A percentile compares a stretch with the other conserved stretches of the same genome.
Evolutionary conservation across 2,329 filamentous ascomycete genomes (phyloP).

Genomic region (Xylaria polymorpha): DNA sequence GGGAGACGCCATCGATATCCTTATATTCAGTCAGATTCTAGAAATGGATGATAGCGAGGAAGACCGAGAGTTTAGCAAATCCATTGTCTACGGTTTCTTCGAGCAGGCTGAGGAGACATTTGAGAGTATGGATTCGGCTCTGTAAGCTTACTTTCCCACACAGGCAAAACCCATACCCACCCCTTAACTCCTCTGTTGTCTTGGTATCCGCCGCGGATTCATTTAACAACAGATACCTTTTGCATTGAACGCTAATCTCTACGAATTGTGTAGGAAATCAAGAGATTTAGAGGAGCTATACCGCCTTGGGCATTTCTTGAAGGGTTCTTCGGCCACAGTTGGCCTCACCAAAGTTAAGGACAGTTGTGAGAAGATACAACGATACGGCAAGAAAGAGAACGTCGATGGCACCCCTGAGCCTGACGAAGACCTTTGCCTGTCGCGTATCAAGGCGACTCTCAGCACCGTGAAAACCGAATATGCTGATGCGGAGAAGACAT

Average conservation of each 20-base stretch:
- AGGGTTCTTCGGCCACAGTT: slow-evolving; percentile 94
- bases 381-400: slow-evolving; percentile 86
- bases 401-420: slow-evolving; percentile 75
- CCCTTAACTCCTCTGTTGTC: slow-evolving; percentile 24
- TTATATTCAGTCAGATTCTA: slow-evolving; percentile 92
- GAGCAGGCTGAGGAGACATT: slow-evolving; percentile 91
- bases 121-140: slow-evolving; percentile 79
- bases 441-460: slow-evolving; percentile 77
- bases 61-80: slow-evolving; percentile 86
- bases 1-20: slow-evolving; percentile 79
- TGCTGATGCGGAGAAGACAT: slow-evolving; percentile 73
- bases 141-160: slow-evolving; percentile 70
- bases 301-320: slow-evolving; percentile 91
- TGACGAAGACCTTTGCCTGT: slow-evolving; percentile 75
- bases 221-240: background rate
- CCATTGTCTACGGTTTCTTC: slow-evolving; percentile 93
- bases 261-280: slow-evolving; percentile 63
- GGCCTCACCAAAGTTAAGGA: slow-evolving; percentile 92
- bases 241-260: slow-evolving; percentile 39
- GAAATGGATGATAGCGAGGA: slow-evolving; percentile 96
- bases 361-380: slow-evolving; percentile 95
- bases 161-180: slow-evolving; percentile 21
- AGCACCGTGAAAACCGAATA: slow-evolving; percentile 81
- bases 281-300: slow-evolving; percentile 81
- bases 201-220: background rate